phyloP scores from a whole-genome alignment of 1,284 basidiomycete genomes.

The Pseudozyma hubeiensis region DNA sequence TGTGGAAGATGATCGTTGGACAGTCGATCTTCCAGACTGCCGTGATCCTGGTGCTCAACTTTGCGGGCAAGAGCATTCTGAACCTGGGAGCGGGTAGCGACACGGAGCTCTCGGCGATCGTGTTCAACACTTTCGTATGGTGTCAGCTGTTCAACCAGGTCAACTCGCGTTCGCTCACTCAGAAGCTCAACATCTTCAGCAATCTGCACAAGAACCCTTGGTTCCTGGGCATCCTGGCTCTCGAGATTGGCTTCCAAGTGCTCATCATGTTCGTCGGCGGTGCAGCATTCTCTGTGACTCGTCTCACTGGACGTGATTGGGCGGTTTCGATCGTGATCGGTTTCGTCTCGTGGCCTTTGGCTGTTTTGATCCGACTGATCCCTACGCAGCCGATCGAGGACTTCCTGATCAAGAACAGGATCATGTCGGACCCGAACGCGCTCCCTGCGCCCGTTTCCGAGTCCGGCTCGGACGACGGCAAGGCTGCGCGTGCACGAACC shows the following conservation, averaged over 20 bases:
- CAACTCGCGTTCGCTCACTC: conserved; percentile 88
- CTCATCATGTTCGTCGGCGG: conserved; percentile 92
- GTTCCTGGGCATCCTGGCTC: conserved; percentile 85
- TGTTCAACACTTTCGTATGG: conserved; percentile 98
- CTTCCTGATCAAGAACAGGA: conserved; percentile 76
- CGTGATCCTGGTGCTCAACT: conserved; percentile 89
- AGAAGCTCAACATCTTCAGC: conserved; percentile 87
- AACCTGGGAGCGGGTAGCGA: conserved; percentile 62
- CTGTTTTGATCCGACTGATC: conserved; percentile 81
- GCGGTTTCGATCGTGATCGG: conserved; percentile 90
- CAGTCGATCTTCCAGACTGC: conserved; percentile 90
- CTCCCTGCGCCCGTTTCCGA: conserved; percentile 73
- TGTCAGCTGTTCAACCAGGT: conserved; percentile 81
- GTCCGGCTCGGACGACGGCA: conserved; percentile 29
- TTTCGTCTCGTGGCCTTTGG: conserved; percentile 86
- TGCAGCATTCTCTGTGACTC: conserved; percentile 88
- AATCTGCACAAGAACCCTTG: conserved; percentile 84
- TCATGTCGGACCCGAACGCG: conserved; percentile 77
- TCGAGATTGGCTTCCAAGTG: conserved; percentile 87
- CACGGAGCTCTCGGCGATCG: conserved; percentile 80
- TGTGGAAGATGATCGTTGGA: conserved; percentile 86
- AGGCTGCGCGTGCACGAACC: conserved; percentile 73
- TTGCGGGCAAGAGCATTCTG: conserved; percentile 80
- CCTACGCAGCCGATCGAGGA: conserved; percentile 85
- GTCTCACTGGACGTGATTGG: conserved; percentile 85